Percentiles rank a stretch among this genome's conserved stretches.
These are phyloP conservation scores for Spinellus fusiger DNA, from an alignment of 192 early-diverging fungal genomes.

Conservation along the genomic window DNA sequence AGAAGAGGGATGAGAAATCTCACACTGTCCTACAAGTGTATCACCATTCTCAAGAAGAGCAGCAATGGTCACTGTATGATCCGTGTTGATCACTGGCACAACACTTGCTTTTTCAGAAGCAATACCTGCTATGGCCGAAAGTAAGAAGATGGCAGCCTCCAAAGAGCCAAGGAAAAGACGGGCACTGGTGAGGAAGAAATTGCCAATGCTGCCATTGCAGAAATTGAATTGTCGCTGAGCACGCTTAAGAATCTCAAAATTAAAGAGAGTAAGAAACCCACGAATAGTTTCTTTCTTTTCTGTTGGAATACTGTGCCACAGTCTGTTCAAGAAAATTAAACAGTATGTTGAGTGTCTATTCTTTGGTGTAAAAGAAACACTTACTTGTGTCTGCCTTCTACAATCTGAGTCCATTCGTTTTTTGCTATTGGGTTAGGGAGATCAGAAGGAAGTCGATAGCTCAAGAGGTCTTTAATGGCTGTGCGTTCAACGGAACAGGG, in stretches of 20 bases:
- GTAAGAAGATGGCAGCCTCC: constrained; percentile 69
- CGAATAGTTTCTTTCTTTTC: constrained; percentile 65
- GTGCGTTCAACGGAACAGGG: constrained; percentile 41
- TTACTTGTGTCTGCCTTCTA: constrained; percentile 65
- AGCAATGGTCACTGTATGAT: constrained; percentile 56
- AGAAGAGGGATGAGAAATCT: constrained; percentile 63
- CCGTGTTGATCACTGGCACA: constrained; percentile 63
- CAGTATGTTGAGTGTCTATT: background rate
- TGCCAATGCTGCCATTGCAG: constrained; percentile 68
- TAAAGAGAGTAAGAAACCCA: constrained; percentile 63
- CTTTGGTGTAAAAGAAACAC: background rate
- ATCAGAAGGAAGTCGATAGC: constrained; percentile 58
- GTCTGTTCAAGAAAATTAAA: constrained; percentile 17
- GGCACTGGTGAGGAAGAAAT: constrained; percentile 73
- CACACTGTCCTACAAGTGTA: constrained; percentile 63
- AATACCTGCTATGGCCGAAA: constrained; percentile 62
- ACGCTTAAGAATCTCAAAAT: constrained; percentile 57
- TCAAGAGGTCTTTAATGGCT: constrained; percentile 63
- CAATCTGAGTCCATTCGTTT: constrained; percentile 64
- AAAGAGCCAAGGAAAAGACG: constrained; percentile 64
- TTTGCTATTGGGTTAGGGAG: constrained; percentile 47
- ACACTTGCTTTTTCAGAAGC: constrained; percentile 57
- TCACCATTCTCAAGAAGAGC: constrained; percentile 56
- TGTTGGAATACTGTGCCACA: constrained; percentile 44
- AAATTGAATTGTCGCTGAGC: constrained; percentile 63